Base-by-base conservation (phyloP, 2,329 filamentous ascomycete genomes). In the Emergomyces pasteurianus region DNA sequence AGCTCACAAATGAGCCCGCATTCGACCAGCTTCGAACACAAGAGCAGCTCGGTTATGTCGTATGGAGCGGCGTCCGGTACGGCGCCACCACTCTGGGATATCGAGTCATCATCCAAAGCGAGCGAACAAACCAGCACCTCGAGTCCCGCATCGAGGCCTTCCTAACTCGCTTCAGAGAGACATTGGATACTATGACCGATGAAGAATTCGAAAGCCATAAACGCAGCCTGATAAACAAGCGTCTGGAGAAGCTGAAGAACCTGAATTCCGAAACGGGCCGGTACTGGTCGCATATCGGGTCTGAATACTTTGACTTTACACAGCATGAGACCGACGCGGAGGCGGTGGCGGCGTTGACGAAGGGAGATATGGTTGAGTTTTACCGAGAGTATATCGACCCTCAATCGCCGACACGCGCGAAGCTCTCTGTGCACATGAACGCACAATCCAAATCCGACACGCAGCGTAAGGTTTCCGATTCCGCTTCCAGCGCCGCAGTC, bases 11-110 rank as follows among this genome's bases (percentile, higher is more conserved):
- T 61, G 94, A 99, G 76, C 92, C 92, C 3, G 88, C 88, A 9
- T 99, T 97, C 71, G 90, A 99, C 74, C 91, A 95, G 73, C 81
- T 99, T 8, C 85, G 94, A 57, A 97, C 94, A 50, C 96, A 97
- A 75, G 92, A 99, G 73, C 92, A 99, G 75, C 86, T 99, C 7
- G 94, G 94, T 14, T 99, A 99, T 68, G 89, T 99, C 59, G 92
- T 99, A 0, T 96, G 92, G 75, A 92, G 89, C 56, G 89, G 90
- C 34, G 80, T 85, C 12, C 81, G 87, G 46, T 82, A 83, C 58
- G 84, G 88, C 60, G 78, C 85, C n/a, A 91, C 88, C 0, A 92
- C 88, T 0, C 87, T 90, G 68, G 90, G 89, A 0, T 94, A 94
- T 74, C 84, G 92, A 6, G 88, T 99, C 65, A 83, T 97, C 63